Base-by-base conservation (phyloP, 106 monocot species). In the Iris macrosiphon region DNA sequence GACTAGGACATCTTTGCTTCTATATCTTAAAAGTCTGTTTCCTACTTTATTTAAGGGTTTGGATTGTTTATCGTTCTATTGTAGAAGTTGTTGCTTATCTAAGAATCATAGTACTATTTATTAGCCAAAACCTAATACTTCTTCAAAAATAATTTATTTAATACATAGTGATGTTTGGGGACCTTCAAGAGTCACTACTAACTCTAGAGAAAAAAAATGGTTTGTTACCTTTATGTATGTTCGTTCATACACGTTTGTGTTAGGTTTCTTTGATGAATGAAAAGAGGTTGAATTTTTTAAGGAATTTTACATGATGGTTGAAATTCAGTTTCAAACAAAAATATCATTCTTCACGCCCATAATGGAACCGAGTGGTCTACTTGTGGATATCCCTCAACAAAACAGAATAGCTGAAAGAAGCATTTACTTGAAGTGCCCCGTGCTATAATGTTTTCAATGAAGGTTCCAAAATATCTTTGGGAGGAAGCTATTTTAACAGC, bases 1-100 rank as follows among this genome's bases (percentile, higher is more conserved):
- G 47, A 21, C 22, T 48, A 48, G 47, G 47, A 19, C 47, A 48
- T 48, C 47, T 19, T 48, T 17, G 20, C 9, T 48, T 48, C 47
- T 2, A 4, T 48, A 48, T 48, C 47, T 38, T 38, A 38, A 17
- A 23, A 18, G 21, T 48, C 21, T 38, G 10, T 48, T 48, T 48
- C 1, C 25, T 50, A 50, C 6, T 25, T 50, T 50, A 13, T 1
- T 50, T 25, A 26, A 27, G 27, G 24, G 0, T 41, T 10, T 41
- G 41, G 9, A n/a, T 41, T 41, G 41, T 25, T 51, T 4, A 9
- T 26, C 0, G 7, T 28, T 51, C 0, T 13, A 51, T 25, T 25
- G 25, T 51, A 14, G 27, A 25, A 51, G 15, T 27, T 51, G 3
- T 26, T 1, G 15, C 27, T 51, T 51, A 51, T 51, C 29, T 0